phyloP scores from a whole-genome alignment of 768 basidiomycete species.

The Steccherinum ochraceum region DNA sequence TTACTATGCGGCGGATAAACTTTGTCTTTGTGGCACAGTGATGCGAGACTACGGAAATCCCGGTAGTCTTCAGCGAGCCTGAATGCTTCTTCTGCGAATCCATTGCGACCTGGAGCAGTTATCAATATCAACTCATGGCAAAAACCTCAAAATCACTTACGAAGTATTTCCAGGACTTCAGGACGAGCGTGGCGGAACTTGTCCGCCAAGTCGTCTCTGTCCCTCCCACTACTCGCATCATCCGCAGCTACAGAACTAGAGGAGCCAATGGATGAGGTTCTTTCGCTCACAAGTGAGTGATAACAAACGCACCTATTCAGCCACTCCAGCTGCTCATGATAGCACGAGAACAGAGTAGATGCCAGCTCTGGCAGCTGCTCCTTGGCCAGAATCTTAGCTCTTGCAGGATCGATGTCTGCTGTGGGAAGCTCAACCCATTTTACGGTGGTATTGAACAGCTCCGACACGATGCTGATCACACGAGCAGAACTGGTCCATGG shows the following conservation, averaged over 20 bases:
- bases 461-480: constrained; percentile 61
- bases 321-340: constrained; percentile 67
- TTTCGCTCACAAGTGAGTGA: background rate
- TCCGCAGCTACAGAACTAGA: constrained; percentile 39
- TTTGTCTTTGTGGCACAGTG: constrained; percentile 66
- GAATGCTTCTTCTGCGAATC: constrained; percentile 66
- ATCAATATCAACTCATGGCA: background rate
- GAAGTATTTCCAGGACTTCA: constrained; percentile 71
- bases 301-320: constrained; percentile 42
- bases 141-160: constrained; percentile 36
- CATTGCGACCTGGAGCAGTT: constrained; percentile 49
- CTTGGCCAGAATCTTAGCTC: constrained; percentile 31
- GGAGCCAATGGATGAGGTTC: constrained; percentile 1
- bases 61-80: constrained; percentile 78
- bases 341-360: constrained; percentile 52
- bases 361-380: constrained; percentile 63
- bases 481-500: constrained; percentile 78
- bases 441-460: constrained; percentile 65
- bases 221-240: constrained; percentile 45
- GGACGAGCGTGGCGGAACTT: constrained; percentile 69
- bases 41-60: constrained; percentile 82
- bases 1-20: constrained; percentile 62
- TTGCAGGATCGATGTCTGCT: constrained; percentile 23
- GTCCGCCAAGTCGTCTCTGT: constrained; percentile 54
- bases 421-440: constrained; percentile 36